These are phyloP conservation scores for Geotrichum aggregatum DNA, from an alignment of 1,139 yeast species.

Conservation along the genomic window DNA sequence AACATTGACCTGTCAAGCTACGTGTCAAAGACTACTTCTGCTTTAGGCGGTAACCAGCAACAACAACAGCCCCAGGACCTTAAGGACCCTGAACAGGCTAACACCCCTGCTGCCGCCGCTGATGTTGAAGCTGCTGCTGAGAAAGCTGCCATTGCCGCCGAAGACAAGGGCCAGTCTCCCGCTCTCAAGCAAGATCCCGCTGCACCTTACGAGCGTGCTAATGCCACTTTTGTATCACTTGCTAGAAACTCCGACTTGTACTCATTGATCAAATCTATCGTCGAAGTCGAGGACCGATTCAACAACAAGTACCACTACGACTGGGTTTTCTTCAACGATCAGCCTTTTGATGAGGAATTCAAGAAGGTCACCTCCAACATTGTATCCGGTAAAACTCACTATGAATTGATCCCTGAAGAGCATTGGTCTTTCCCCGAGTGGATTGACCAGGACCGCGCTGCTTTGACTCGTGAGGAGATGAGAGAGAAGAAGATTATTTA, in stretches of 20 bases:
- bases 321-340: conserved; percentile 76
- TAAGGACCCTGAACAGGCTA: background rate
- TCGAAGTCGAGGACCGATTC: conserved; percentile 66
- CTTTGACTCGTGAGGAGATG: conserved; percentile 48
- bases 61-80: conserved; percentile 6
- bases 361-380: conserved; percentile 44
- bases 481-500: conserved; percentile 52
- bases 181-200: conserved; percentile 5
- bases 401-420: conserved; percentile 61
- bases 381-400: conserved; percentile 60
- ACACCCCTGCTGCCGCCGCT: conserved; percentile 4
- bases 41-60: background rate
- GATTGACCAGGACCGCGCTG: conserved; percentile 62
- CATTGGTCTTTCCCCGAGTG: conserved; percentile 76
- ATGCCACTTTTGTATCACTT: conserved; percentile 69
- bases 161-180: conserved; percentile 12
- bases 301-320: conserved; percentile 62
- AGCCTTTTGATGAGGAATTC: conserved; percentile 53
- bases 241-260: conserved; percentile 67
- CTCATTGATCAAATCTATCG: conserved; percentile 56
- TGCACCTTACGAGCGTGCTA: conserved; percentile 37
- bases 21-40: conserved; percentile 24
- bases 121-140: background rate
- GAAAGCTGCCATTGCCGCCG: background rate
- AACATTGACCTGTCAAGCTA: conserved; percentile 32